These are phyloP conservation scores for Pythium phragmitis DNA, from an alignment of 352 stramenopile genomes.

Conservation along the genomic window DNA sequence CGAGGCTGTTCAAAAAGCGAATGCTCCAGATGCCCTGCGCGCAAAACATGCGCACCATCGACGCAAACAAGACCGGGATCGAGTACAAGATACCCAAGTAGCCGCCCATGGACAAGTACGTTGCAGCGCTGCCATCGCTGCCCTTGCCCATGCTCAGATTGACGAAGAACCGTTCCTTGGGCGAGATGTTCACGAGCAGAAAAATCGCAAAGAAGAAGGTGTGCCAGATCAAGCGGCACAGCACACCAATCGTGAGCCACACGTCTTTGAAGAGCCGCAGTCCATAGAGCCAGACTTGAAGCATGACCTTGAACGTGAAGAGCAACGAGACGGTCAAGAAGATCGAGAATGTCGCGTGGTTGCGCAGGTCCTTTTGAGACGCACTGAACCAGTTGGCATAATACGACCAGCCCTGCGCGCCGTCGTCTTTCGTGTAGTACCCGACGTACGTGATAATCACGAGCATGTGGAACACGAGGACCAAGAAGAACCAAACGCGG, in stretches of 20 bases:
- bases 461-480: conserved; percentile 79
- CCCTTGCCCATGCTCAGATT: conserved; percentile 49
- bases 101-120: conserved; percentile 62
- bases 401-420: conserved; percentile 49
- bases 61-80: conserved; percentile 52
- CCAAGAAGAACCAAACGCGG: conserved; percentile 85
- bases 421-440: conserved; percentile 72
- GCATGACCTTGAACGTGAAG: conserved; percentile 66
- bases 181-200: conserved; percentile 68
- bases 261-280: conserved; percentile 58
- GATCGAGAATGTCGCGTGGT: conserved; percentile 61
- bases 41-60: conserved; percentile 70
- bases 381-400: conserved; percentile 75
- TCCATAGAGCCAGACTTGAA: conserved; percentile 83
- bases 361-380: conserved; percentile 66
- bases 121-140: conserved; percentile 34
- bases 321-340: conserved; percentile 78
- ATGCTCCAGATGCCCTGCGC: conserved; percentile 52
- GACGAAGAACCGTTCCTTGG: conserved; percentile 47
- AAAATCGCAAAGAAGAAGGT: conserved; percentile 83
- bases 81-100: conserved; percentile 59
- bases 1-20: conserved; percentile 56
- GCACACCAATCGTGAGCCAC: conserved; percentile 58
- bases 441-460: conserved; percentile 85
- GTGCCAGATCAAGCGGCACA: conserved; percentile 78